Base-by-base conservation (phyloP, 1,284 basidiomycete species). In the Moniliella sp. region DNA sequence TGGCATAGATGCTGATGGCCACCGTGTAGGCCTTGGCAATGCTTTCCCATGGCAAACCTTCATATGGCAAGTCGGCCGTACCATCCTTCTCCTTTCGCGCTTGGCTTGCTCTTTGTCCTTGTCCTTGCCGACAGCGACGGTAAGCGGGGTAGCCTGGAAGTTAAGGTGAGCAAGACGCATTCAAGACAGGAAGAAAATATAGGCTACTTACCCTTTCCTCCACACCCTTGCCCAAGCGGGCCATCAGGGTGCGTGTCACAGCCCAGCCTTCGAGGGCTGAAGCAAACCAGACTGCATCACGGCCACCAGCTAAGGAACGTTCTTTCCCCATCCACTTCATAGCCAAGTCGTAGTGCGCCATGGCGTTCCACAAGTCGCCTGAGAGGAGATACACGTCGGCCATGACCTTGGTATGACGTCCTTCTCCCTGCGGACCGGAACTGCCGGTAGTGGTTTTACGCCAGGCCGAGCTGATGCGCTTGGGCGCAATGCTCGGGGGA, bases 271-370 rank as follows among this genome's bases (percentile, higher is more conserved):
- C 56, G 12, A 59, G 39, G 4, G 49, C 56, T 18, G 43, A 42
- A 0, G 56, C 56, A 27, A 53, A 57, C 56, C 56, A 59, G 3
- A 56, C 54, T 1, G 56, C 53, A 25, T 59, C 54, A 29, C 50
- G 50, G 9, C 56, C 56, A 8, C 56, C 56, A 1, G 56, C 56
- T n/a, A 59, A 28, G 10, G 54, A 53, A 5, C 50, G 35, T 28
- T 59, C 56, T 23, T 48, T 50, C 2, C 46, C 49, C 2, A 51
- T 15, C 1, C 28, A 33, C 12, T 26, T 40, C 8, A 59, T 39
- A 2, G 48, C 37, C 1, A 23, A 19, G 13, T 56, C 44, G 27
- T 59, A 59, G 5, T 32, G 35, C 19, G 44, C 44, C 5, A 57
- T 32, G 1, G 56, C 54, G 30, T 38, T n/a, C 54, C 54, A 58